phyloP scores from a whole-genome alignment of 1,139 yeast genomes.

The Hyphopichia khmerensis region DNA sequence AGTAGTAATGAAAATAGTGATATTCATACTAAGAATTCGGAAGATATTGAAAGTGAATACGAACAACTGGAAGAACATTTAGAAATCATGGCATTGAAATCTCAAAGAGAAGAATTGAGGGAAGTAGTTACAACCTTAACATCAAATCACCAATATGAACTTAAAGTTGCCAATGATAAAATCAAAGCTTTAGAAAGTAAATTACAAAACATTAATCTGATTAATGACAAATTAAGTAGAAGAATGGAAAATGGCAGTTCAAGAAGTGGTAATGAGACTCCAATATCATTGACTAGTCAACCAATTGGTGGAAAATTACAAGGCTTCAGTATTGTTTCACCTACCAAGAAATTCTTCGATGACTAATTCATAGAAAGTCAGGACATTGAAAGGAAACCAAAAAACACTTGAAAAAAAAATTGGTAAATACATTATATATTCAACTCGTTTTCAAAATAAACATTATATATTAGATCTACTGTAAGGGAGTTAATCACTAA shows the following conservation, averaged over 20 bases:
- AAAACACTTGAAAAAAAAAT: conserved; percentile 2
- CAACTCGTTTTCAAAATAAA: background rate
- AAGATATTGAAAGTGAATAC: conserved; percentile 9
- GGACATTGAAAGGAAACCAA: too few species aligned
- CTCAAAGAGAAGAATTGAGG: conserved; percentile 59
- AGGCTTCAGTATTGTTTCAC: conserved; percentile 44
- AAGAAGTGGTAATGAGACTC: conserved; percentile 2
- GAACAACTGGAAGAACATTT: conserved; percentile 25
- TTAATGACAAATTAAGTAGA: conserved; percentile 36
- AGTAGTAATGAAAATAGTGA: conserved; percentile 4
- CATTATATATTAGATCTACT: background rate
- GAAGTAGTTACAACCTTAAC: conserved; percentile 48
- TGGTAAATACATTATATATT: background rate
- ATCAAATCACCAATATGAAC: conserved; percentile 34
- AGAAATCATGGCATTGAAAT: conserved; percentile 39
- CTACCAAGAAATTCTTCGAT: conserved; percentile 34
- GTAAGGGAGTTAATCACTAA: conserved; percentile 1
- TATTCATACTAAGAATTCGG: conserved; percentile 2
- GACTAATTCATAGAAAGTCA: conserved; percentile 5
- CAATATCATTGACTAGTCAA: conserved; percentile 4
- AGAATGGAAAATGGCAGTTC: conserved; percentile 12
- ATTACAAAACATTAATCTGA: conserved; percentile 30
- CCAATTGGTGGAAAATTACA: conserved; percentile 38
- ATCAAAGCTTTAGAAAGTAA: conserved; percentile 39
- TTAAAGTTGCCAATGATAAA: conserved; percentile 43